A percentile compares a stretch with the other conserved stretches of the same genome.
Evolutionary conservation across 495 filamentous ascomycete species (phyloP).

Genomic region (Aspergillus wentii): DNA sequence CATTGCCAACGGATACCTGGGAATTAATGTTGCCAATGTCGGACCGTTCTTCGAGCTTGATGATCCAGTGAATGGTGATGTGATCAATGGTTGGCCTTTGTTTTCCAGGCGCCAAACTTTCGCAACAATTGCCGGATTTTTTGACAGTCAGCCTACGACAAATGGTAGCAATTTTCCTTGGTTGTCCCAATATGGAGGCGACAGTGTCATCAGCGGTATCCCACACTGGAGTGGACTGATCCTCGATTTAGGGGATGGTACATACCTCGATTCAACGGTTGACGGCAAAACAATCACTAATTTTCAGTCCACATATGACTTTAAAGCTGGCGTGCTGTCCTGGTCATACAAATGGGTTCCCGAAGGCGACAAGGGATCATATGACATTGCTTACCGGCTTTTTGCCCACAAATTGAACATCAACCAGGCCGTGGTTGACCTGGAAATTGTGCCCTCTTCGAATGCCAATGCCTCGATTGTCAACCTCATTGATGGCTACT

Average conservation of each 20-base stretch:
- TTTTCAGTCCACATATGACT: conserved; percentile 60
- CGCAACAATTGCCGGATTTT: conserved; percentile 72
- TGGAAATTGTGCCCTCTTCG: conserved; percentile 46
- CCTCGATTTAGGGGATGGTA: conserved; percentile 49
- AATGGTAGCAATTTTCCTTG: conserved; percentile 68
- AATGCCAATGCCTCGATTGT: conserved; percentile 46
- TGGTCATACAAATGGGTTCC: conserved; percentile 70
- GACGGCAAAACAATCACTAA: conserved; percentile 52
- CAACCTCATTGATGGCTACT: conserved; percentile 55
- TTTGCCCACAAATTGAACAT: conserved; percentile 58
- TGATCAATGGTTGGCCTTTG: conserved; percentile 72
- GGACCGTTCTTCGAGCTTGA: conserved; percentile 71
- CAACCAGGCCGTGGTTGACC: conserved; percentile 58
- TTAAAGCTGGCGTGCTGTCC: conserved; percentile 54
- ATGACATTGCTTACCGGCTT: conserved; percentile 53
- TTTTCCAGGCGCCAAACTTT: conserved; percentile 65
- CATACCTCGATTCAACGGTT: conserved; percentile 57
- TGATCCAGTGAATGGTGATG: conserved; percentile 39
- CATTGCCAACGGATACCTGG: conserved; percentile 60
- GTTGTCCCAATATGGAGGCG: conserved; percentile 66
- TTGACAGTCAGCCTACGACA: conserved; percentile 55
- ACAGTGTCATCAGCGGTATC: conserved; percentile 69
- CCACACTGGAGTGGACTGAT: conserved; percentile 64
- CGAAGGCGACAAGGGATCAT: conserved; percentile 36
- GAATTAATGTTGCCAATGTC: conserved; percentile 55